phyloP scores from a whole-genome alignment of 768 basidiomycete species.

The Hypsizygus marmoreus region DNA sequence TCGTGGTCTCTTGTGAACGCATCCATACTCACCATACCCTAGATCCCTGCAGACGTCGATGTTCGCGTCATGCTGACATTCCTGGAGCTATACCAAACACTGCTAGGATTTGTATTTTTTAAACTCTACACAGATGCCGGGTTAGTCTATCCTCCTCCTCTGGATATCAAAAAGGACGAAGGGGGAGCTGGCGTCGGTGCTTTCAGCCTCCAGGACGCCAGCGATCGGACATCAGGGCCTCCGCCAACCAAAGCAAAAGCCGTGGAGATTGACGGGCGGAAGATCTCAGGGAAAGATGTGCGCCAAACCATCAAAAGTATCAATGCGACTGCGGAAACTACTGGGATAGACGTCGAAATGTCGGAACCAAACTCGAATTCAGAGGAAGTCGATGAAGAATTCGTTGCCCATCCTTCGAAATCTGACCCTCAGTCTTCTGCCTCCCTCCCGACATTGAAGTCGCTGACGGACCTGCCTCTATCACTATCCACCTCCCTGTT shows the following conservation, averaged over 20 bases:
- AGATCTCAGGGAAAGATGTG: constrained; percentile 53
- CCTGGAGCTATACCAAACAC: constrained; percentile 95
- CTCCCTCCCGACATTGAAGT: constrained; percentile 68
- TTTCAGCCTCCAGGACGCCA: constrained; percentile 67
- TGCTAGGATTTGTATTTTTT: constrained; percentile 94
- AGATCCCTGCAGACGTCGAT: constrained; percentile 96
- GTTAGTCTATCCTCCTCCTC: constrained; percentile 91
- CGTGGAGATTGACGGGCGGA: constrained; percentile 45
- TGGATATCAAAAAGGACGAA: constrained; percentile 84
- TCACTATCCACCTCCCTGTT: constrained; percentile 68
- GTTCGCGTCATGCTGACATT: constrained; percentile 98
- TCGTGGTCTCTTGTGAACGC: constrained; percentile 14
- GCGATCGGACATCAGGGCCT: constrained; percentile 31
- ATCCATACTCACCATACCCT: constrained; percentile 8
- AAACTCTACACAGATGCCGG: constrained; percentile 96
- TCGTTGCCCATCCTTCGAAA: constrained; percentile 60
- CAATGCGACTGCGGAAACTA: constrained; percentile 24
- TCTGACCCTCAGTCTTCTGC: constrained; percentile 45
- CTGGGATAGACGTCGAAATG: constrained; percentile 41
- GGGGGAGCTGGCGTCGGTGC: constrained; percentile 87
- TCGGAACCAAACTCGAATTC: constrained; percentile 31
- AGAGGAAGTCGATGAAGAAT: constrained; percentile 61
- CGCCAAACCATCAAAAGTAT: constrained; percentile 66
- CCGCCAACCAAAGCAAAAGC: constrained; percentile 48
- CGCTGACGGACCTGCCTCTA: constrained; percentile 61